Percentiles rank a stretch among this genome's conserved stretches.
phyloP scores from a whole-genome alignment of 2,329 filamentous ascomycete genomes.

The Trichoderma polysporum region DNA sequence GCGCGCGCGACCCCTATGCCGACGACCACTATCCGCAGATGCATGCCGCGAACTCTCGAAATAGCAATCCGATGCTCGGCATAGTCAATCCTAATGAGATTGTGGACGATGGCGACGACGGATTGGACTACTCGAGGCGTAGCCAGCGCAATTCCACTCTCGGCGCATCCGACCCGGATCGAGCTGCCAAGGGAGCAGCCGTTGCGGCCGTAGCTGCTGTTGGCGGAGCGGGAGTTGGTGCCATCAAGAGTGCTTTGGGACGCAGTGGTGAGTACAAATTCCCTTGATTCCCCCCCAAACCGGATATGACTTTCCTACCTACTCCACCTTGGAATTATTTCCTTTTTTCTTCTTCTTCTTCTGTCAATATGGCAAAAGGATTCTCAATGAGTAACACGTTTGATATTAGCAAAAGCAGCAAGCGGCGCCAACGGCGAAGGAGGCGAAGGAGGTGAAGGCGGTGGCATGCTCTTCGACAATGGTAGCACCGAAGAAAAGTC shows the following conservation, averaged over 20 bases:
- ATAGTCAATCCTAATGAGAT: conserved; percentile 77
- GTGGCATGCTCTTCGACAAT: conserved; percentile 11
- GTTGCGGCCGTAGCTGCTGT: conserved; percentile 41
- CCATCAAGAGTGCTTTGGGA: conserved; percentile 33
- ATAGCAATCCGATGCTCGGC: conserved; percentile 51
- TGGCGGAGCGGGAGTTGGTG: conserved; percentile 44
- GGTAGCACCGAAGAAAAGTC: conserved; percentile 24
- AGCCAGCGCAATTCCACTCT: conserved; percentile 57
- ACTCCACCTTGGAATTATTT: background rate
- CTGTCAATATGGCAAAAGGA: background rate
- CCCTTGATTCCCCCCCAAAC: background rate
- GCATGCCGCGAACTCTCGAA: conserved; percentile 46
- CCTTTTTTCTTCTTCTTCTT: background rate
- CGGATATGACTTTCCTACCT: background rate
- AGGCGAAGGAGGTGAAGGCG: conserved; percentile 24
- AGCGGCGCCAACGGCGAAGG: background rate
- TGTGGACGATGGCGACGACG: conserved; percentile 85
- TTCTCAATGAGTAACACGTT: background rate
- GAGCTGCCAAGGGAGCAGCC: conserved; percentile 26
- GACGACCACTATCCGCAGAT: conserved; percentile 68
- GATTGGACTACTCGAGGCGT: conserved; percentile 56
- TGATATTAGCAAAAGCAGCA: background rate
- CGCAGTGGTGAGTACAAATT: conserved; percentile 27
- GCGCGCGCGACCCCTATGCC: conserved; percentile 51
- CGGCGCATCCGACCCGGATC: conserved; percentile 50